Conservation (phyloP, 2,329 filamentous ascomycete genomes). For the Fusarium pseudocircinatum region DNA sequence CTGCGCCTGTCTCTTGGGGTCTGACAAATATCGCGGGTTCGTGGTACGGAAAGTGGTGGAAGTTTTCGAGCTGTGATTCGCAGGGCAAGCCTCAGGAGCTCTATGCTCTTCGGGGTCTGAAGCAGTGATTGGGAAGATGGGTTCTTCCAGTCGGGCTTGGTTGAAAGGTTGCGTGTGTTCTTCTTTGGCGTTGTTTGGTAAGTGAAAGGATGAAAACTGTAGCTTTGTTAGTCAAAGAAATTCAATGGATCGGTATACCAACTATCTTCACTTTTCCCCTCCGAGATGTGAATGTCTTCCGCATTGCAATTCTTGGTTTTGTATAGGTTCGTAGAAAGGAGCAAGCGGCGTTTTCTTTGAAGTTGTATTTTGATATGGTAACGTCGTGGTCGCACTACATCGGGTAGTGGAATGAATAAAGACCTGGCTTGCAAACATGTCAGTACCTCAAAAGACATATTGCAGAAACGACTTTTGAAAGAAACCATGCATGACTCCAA, state of each 20-base stretch:
- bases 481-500: not conserved
- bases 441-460: not conserved
- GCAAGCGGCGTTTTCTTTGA: not conserved
- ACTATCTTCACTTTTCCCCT: not conserved
- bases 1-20: conserved; percentile 66
- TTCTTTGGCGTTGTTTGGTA: conserved; percentile 2
- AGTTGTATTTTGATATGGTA: not conserved
- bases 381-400: not conserved
- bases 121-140: conserved; percentile 1
- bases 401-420: not conserved
- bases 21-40: conserved; percentile 67
- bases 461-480: not conserved
- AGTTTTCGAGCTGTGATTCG: conserved; percentile 70
- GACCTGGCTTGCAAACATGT: not conserved
- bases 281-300: too few species aligned
- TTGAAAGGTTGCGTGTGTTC: not conserved
- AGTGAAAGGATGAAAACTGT: not conserved
- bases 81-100: conserved; percentile 63
- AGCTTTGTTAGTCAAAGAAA: not conserved
- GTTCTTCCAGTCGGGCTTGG: not conserved
- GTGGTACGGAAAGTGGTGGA: conserved; percentile 68
- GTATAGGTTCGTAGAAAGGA: not conserved
- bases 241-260: not conserved
- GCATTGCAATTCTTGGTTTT: too few species aligned
- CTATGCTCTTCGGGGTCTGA: conserved; percentile 54